Percentiles rank a stretch among this genome's conserved stretches.
phyloP scores from a whole-genome alignment of 768 basidiomycete genomes.

The Suillus fuscotomentosus region DNA sequence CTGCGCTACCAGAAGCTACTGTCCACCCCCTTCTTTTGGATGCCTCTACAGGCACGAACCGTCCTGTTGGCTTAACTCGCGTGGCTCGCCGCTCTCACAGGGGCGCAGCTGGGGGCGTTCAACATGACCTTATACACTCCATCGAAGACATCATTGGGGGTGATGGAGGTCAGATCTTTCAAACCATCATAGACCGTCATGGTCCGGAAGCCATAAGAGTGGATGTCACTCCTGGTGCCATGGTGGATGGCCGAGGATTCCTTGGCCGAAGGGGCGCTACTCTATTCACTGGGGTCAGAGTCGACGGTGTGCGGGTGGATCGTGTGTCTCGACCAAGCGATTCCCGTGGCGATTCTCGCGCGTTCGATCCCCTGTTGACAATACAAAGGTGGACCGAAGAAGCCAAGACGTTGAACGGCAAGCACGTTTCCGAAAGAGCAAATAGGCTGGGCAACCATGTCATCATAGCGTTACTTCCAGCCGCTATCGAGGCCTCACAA shows the following conservation, averaged over 20 bases:
- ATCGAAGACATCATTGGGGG: constrained; percentile 82
- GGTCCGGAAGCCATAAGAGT: constrained; percentile 72
- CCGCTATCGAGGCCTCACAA: constrained; percentile 66
- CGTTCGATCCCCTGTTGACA: constrained; percentile 79
- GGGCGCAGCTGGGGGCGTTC: constrained; percentile 44
- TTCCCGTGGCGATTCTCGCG: constrained; percentile 40
- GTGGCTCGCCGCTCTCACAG: constrained; percentile 56
- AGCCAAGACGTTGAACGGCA: constrained; percentile 75
- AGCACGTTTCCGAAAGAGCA: constrained; percentile 66
- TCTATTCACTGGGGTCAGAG: constrained; percentile 45
- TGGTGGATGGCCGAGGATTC: constrained; percentile 58
- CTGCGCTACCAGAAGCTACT: constrained; percentile 63
- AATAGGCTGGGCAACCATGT: constrained; percentile 71
- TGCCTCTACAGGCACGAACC: constrained; percentile 44
- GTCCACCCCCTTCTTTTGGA: constrained; percentile 84
- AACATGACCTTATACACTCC: constrained; percentile 65
- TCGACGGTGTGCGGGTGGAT: constrained; percentile 51
- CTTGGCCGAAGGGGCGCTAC: constrained; percentile 49
- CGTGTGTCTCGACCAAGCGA: constrained; percentile 46
- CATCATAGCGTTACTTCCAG: constrained; percentile 72
- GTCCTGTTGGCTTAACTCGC: constrained; percentile 46
- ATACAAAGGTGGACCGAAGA: constrained; percentile 90
- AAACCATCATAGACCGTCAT: constrained; percentile 71
- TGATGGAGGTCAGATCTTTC: constrained; percentile 79
- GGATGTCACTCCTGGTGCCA: constrained; percentile 66